Base-by-base conservation (phyloP, 208 protist genomes). In the Trypanosoma cruzi region DNA sequence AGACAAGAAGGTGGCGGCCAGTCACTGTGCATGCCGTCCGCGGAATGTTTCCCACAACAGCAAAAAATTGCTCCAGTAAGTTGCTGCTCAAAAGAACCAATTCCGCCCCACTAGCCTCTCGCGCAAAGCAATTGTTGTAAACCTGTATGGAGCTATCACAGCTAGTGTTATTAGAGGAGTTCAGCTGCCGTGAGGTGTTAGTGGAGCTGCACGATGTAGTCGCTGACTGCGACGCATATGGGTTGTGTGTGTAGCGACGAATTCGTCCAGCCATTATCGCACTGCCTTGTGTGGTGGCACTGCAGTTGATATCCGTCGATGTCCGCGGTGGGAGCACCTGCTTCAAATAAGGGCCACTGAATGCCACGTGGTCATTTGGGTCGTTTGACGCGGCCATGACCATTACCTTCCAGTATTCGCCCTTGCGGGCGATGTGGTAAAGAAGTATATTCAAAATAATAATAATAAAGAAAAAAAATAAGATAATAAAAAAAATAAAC, bases 181-280 rank as follows among this genome's bases (percentile, higher is more conserved):
- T 50, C 49, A 66, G n/a, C 49, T 28, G 46, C 26, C 54, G 16
- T 46, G 55, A 56, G 6, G 34, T 49, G 44, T 59, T 68, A 13
- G 37, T 48, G 10, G 64, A 63, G 44, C 59, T 57, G 53, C 59
- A 72, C 3, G 65, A 64, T 0, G 64, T 20, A 5, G 68, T 72
- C 5, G 66, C 64, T 48, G 24, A 61, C 16, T 44, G 42, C n/a
- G 84, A 80, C 22, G 81, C 88, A 74, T 93, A 93, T 13, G 88
- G 88, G 71, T 93, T 90, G 72, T 93, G 88, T 32, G 84, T 86
- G 68, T 85, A 90, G 28, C 63, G 60, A 44, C 52, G 52, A 42
- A 24, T 46, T 3, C 57, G 6, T 2, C 46, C 42, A 18, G 7
- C 28, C 48, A 0, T 44, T 20, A 6, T 40, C 16, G 62, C 62